Evolutionary conservation across 108 stramenopile genomes (phyloP), one percentile per base, ranked within the genome.

Genomic region (Fragilaria radians): DNA sequence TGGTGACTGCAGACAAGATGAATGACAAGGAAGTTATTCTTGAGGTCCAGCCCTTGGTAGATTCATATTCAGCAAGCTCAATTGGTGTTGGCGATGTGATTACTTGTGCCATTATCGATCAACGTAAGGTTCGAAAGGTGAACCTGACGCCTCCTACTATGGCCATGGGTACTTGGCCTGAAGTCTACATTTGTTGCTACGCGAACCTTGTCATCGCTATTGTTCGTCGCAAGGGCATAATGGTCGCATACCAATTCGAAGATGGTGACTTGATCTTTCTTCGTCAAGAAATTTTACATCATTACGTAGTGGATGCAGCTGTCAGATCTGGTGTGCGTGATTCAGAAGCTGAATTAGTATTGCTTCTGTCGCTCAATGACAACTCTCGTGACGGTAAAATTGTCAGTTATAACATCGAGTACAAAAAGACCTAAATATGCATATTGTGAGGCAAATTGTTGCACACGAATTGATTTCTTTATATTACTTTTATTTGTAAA

Each of bases 241-340:
- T 88, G 9, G 79, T 79, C 33, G 85, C 75, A 1, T 93, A 82
- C 46, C 76, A 86, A 52, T 73, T 90, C 31, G 71, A 72, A 30
- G 72, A 80, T 61, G 80, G 70, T 3, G 72, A 76, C 29, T 61
- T 89, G 47, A 68, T 67, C 48, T 67, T 85, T 32, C 73, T 88
- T 46, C 83, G 83, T 18, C 59, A 73, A 52, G 81, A 81, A 57
- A 65, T 52, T 46, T 68, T 90, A 22, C 67, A 48, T 1, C 80
- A 81, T 36, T 93, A 78, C 59, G 74, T 93, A 34, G 82, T 93
- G 2, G 92, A 93, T 79, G 88, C 82, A 32, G 86, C 85, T 18
- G 78, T 93, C 65, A 70, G 88, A 27, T 76, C 79, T 57, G 68
- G 73, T 34, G 71, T 73, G 24, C 57, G 48, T n/a, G 80, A 75